Evolutionary conservation across 208 protist genomes (phyloP).

Genomic region (Leishmania mexicana): DNA sequence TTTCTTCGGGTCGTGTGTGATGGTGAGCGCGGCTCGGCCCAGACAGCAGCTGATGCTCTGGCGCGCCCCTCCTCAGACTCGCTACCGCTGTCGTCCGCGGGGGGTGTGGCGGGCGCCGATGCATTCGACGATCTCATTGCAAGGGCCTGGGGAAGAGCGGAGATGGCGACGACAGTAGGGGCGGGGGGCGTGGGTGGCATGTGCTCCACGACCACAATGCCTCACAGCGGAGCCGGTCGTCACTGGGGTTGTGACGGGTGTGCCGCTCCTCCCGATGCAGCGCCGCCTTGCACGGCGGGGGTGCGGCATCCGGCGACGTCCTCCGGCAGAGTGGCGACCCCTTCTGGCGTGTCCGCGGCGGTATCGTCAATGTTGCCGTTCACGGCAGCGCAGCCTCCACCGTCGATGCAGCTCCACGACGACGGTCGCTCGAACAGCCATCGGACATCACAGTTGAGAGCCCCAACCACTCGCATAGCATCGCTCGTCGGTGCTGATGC

Average conservation of each 20-base stretch:
- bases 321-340: not conserved
- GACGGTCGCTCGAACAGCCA: not conserved
- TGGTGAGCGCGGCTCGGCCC: not conserved
- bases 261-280: not conserved
- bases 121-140: conserved; percentile 23
- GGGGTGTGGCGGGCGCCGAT: not conserved
- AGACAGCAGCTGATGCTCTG: not conserved
- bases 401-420: not conserved
- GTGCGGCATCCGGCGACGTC: not conserved
- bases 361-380: not conserved
- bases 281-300: not conserved
- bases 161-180: not conserved
- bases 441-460: not conserved
- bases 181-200: not conserved
- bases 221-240: not conserved
- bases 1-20: conserved; percentile 1
- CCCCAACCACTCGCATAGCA: not conserved
- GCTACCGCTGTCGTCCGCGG: not conserved
- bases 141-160: conserved; percentile 11
- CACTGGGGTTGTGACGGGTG: not conserved
- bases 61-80: not conserved
- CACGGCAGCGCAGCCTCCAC: not conserved
- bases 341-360: not conserved
- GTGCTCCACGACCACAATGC: not conserved
- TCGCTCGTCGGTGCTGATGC: not conserved